Percentiles rank a stretch among this genome's conserved stretches.
Conservation (phyloP, 768 basidiomycete genomes). For the Kwoniella sp. region DNA sequence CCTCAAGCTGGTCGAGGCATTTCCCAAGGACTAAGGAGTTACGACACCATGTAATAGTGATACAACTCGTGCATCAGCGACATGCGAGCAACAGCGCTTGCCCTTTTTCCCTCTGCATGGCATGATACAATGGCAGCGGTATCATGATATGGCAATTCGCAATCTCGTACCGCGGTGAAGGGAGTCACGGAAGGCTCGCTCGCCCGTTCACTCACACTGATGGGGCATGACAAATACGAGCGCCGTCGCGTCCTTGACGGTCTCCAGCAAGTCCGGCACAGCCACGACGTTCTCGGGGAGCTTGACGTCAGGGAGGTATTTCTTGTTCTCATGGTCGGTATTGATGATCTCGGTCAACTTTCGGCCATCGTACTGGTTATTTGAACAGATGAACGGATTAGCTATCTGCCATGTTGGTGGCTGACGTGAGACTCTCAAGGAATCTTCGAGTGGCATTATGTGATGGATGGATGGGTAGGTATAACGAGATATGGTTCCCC, state of each 20-base stretch:
- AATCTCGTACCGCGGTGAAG: not conserved
- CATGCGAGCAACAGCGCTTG: not conserved
- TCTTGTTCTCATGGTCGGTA: conserved; percentile 58
- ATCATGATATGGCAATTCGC: no score
- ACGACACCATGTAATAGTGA: not conserved
- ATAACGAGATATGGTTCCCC: no score
- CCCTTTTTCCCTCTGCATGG: no score
- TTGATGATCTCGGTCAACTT: conserved; percentile 60
- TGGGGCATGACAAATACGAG: conserved; percentile 61
- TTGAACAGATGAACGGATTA: no score
- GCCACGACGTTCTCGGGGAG: conserved; percentile 58
- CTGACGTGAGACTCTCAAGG: no score
- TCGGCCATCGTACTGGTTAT: conserved; percentile 49
- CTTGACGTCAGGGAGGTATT: conserved; percentile 56
- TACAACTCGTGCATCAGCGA: not conserved
- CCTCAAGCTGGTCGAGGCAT: conserved; percentile 57
- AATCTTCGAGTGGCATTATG: no score
- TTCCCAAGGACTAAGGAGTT: conserved; percentile 55
- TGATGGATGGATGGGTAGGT: no score
- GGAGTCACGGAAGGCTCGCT: not conserved
- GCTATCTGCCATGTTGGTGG: no score
- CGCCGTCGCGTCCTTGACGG: conserved; percentile 59
- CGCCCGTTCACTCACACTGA: conserved; percentile 53
- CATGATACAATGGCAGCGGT: no score
- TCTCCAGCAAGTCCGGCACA: conserved; percentile 57